Percentiles rank a stretch among this genome's conserved stretches.
Conservation (phyloP, 768 basidiomycete species). For the Russula ochroleuca region DNA sequence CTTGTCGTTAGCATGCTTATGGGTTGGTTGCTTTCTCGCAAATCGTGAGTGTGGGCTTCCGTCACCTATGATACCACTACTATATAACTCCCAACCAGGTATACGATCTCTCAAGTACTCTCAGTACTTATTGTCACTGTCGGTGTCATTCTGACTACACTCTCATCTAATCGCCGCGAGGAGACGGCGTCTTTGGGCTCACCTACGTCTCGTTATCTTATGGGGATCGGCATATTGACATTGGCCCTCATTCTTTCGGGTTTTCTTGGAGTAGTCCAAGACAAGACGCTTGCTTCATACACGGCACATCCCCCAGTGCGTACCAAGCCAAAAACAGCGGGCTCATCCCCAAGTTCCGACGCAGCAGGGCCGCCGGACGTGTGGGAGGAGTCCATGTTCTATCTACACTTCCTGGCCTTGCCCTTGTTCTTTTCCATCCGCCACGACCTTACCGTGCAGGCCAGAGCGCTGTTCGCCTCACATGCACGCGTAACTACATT, state of each 20-base stretch:
- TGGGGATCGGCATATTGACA: constrained; percentile 69
- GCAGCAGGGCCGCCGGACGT: constrained; percentile 9
- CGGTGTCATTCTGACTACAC: constrained; percentile 76
- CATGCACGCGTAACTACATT: constrained; percentile 2
- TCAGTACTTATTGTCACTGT: constrained; percentile 78
- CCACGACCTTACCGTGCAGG: constrained; percentile 47
- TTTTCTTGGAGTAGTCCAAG: constrained; percentile 79
- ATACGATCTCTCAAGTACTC: constrained; percentile 56
- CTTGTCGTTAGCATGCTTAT: constrained; percentile 79
- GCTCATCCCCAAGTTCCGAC: constrained; percentile 10
- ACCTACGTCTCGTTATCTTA: constrained; percentile 48
- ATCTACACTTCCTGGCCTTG: constrained; percentile 74
- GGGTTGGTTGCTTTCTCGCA: constrained; percentile 63
- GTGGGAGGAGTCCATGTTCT: constrained; percentile 94
- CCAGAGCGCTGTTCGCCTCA: constrained; percentile 35
- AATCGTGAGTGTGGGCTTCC: constrained; percentile 45
- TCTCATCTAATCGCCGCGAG: constrained; percentile 50
- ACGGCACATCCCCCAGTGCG: constrained; percentile 27
- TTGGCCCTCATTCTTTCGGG: constrained; percentile 78
- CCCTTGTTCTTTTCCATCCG: constrained; percentile 70
- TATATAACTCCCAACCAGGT: constrained; percentile 40
- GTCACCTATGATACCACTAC: constrained; percentile 13
- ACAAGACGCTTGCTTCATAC: constrained; percentile 63
- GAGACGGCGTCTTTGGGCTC: constrained; percentile 19
- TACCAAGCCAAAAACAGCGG: constrained; percentile 19